Evolutionary conservation across 2,329 filamentous ascomycete species (phyloP).

Genomic region (Leptodontidium sp.): DNA sequence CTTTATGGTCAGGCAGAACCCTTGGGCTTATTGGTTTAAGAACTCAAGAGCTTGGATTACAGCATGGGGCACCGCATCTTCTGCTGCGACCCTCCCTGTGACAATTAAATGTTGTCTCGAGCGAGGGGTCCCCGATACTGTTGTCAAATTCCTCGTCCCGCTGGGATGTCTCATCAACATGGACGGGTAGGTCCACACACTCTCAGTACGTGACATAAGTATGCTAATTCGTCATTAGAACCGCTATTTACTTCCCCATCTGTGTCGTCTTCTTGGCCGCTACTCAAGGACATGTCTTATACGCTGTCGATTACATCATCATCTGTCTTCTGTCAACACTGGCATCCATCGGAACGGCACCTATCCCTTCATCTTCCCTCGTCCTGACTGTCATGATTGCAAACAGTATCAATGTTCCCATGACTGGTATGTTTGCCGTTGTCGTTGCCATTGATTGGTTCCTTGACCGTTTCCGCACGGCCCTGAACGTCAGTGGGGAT

Average conservation of each 20-base stretch:
- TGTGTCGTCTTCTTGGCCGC: slow-evolving; percentile 17
- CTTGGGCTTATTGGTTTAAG: slow-evolving; percentile 20
- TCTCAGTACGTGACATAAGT: not conserved
- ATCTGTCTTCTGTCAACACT: slow-evolving; percentile 20
- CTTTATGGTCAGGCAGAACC: no score
- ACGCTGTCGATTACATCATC: slow-evolving; percentile 9
- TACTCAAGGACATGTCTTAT: slow-evolving; percentile 10
- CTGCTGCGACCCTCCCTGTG: slow-evolving; percentile 18
- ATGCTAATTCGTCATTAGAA: slow-evolving; percentile 14
- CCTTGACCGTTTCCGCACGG: slow-evolving; percentile 18
- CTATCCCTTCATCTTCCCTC: no score
- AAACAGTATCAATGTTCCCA: slow-evolving; percentile 14
- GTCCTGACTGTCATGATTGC: slow-evolving; percentile 24
- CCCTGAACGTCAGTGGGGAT: slow-evolving; percentile 15
- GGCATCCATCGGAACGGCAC: slow-evolving; percentile 16
- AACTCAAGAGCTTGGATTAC: slow-evolving; percentile 20
- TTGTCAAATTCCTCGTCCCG: slow-evolving; percentile 16
- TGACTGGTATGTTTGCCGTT: slow-evolving; percentile 18
- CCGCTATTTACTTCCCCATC: slow-evolving; percentile 21
- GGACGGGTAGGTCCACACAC: slow-evolving; percentile 17
- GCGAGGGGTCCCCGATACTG: slow-evolving; percentile 10
- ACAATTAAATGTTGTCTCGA: slow-evolving; percentile 14
- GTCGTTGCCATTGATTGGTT: slow-evolving; percentile 22
- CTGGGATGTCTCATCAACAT: slow-evolving; percentile 20
- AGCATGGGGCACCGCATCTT: slow-evolving; percentile 16